Evolutionary conservation across 75 land plant species (phyloP).

Genomic region (Cryptomeria japonica): DNA sequence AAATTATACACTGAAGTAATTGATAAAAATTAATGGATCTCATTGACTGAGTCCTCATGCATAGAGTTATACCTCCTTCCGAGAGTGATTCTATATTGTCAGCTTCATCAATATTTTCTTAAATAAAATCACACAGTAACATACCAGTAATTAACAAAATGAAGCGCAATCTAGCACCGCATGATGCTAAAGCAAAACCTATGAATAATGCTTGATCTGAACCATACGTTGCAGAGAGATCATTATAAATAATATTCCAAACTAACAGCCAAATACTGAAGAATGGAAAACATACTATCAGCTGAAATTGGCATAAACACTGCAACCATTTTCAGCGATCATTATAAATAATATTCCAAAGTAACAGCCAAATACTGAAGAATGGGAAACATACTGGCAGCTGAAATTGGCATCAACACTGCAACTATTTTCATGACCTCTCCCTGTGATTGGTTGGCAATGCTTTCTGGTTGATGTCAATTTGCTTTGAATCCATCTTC

Average conservation of each 20-base stretch:
- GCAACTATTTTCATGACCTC: background rate
- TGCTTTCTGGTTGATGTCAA: slow-evolving; percentile 19
- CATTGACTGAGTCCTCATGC: background rate
- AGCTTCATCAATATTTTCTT: background rate
- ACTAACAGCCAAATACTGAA: background rate
- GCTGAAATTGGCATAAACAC: background rate
- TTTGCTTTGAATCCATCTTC: slow-evolving; percentile 11
- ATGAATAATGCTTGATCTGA: background rate
- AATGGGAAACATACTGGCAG: background rate
- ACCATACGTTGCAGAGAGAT: background rate
- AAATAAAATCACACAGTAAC: background rate
- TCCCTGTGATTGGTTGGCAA: background rate
- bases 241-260: background rate
- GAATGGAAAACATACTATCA: background rate
- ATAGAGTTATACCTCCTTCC: background rate
- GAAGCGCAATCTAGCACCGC: background rate
- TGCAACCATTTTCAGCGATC: background rate
- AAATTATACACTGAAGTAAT: background rate
- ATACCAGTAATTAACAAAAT: background rate
- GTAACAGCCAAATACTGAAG: background rate
- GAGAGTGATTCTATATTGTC: background rate
- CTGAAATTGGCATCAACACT: background rate
- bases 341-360: background rate
- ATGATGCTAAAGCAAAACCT: background rate
- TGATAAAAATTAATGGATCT: background rate